phyloP scores from a whole-genome alignment of 1,139 yeast species.

The Entelexis sorbosivorans region DNA sequence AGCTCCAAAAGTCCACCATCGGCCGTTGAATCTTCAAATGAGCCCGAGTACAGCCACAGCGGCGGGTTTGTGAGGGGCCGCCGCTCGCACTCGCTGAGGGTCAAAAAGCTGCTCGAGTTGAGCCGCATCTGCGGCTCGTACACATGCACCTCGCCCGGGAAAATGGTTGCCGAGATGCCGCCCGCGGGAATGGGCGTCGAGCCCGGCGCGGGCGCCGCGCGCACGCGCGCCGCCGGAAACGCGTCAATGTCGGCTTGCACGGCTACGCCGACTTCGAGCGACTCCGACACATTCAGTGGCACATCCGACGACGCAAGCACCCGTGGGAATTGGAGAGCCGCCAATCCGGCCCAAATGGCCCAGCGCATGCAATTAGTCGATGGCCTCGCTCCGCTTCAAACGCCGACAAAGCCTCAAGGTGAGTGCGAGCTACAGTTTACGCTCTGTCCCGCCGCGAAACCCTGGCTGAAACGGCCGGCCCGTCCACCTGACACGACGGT shows the following conservation, averaged over 20 bases:
- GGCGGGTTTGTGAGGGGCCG: constrained; percentile 5
- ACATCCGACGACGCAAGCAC: not conserved
- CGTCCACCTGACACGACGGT: not conserved
- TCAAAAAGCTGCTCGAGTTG: not conserved
- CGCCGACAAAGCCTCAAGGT: not conserved
- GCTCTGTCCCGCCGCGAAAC: not conserved
- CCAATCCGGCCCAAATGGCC: constrained; percentile 4
- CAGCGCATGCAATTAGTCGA: constrained; percentile 1
- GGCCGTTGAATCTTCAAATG: constrained; percentile 9
- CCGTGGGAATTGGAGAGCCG: not conserved
- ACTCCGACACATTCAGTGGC: not conserved
- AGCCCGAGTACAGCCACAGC: constrained; percentile 13
- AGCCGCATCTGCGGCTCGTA: constrained; percentile 21
- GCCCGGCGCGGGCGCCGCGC: constrained; percentile 4
- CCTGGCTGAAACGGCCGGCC: not conserved
- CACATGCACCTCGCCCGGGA: constrained; percentile 26
- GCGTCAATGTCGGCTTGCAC: not conserved
- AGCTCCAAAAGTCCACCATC: constrained; percentile 18
- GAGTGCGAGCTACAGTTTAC: not conserved
- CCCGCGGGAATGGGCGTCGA: constrained; percentile 15
- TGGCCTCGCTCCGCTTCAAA: not conserved
- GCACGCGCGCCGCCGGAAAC: not conserved
- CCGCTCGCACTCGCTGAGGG: constrained; percentile 18
- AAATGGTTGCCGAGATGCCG: constrained; percentile 23
- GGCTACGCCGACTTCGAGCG: not conserved